These are phyloP conservation scores for Quercus lobata DNA, from an alignment of 331 rosid species.

Conservation along the genomic window DNA sequence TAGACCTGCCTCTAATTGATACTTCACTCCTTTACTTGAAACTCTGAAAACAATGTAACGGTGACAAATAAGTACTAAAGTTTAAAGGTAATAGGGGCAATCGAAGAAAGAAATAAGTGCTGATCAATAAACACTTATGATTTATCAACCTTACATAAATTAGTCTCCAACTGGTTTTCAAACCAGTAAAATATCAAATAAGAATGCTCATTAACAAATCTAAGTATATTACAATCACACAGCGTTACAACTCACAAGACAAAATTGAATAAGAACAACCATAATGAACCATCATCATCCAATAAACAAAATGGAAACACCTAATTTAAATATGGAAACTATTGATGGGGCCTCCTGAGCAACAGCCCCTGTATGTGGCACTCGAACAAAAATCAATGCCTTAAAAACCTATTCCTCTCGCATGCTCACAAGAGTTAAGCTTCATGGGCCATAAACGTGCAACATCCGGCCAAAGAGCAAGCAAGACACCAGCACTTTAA, in stretches of 20 bases:
- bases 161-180: not conserved
- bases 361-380: conserved; percentile 44
- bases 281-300: not conserved
- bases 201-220: not conserved
- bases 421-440: conserved; percentile 31
- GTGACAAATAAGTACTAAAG: too few relatives aligned
- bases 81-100: too few relatives aligned
- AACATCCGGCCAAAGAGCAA: conserved; percentile 20
- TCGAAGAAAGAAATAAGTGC: too few relatives aligned
- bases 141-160: not conserved
- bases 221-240: not conserved
- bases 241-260: not conserved
- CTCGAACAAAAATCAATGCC: conserved; percentile 70
- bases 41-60: too few relatives aligned
- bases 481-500: conserved; percentile 30
- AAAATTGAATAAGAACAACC: not conserved
- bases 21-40: too few relatives aligned
- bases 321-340: conserved; percentile 9
- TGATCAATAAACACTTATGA: not conserved
- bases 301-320: conserved; percentile 5
- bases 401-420: conserved; percentile 33
- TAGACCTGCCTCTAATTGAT: too few relatives aligned
- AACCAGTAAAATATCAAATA: not conserved
- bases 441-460: conserved; percentile 23
- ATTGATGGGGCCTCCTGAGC: conserved; percentile 40